Percentiles rank a stretch among this genome's conserved stretches.
Evolutionary conservation across 1,139 yeast genomes (phyloP).

Genomic region (Pichia sp.): DNA sequence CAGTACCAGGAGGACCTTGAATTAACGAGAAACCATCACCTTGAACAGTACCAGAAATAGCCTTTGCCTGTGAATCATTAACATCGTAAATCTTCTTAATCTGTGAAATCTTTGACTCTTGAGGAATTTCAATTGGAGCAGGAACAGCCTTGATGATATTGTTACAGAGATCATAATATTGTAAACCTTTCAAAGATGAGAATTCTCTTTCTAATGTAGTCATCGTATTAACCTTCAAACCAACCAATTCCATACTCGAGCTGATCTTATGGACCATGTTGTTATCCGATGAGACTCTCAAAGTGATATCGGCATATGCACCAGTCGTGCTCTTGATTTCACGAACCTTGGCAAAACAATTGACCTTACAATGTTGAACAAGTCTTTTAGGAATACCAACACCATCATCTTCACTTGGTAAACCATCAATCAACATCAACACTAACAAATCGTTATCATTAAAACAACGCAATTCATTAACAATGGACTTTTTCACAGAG

Average conservation of each 20-base stretch:
- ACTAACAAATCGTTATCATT: conserved; percentile 81
- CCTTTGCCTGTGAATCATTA: conserved; percentile 87
- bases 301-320: conserved; percentile 68
- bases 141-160: conserved; percentile 70
- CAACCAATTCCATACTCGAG: conserved; percentile 63
- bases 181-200: conserved; percentile 76
- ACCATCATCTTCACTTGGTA: conserved; percentile 21
- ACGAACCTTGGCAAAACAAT: conserved; percentile 78
- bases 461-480: conserved; percentile 50
- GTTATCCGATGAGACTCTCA: conserved; percentile 52
- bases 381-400: conserved; percentile 21
- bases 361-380: conserved; percentile 17
- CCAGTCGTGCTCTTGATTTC: conserved; percentile 65
- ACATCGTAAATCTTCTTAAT: conserved; percentile 53
- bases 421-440: conserved; percentile 47
- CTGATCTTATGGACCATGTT: conserved; percentile 54
- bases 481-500: conserved; percentile 55
- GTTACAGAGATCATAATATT: conserved; percentile 70
- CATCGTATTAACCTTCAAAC: conserved; percentile 79
- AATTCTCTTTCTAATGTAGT: conserved; percentile 92
- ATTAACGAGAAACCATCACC: conserved; percentile 81
- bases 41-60: conserved; percentile 71
- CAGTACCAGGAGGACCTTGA: conserved; percentile 99
- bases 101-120: conserved; percentile 32
- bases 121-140: conserved; percentile 39